Evolutionary conservation across 805 yeast genomes (phyloP).

Genomic region (Maudiozyma serrabonitensis): DNA sequence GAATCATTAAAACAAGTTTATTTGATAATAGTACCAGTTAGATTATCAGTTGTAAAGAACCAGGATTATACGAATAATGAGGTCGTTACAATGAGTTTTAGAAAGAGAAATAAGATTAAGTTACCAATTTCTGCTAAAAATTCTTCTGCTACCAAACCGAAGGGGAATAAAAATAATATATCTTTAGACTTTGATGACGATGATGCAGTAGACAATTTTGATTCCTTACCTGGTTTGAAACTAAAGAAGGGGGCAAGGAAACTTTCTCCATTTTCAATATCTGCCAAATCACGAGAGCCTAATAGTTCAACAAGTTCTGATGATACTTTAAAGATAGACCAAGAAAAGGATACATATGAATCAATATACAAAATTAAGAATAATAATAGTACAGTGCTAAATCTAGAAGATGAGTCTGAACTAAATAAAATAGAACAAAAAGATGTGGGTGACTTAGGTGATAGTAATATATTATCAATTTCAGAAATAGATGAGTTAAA

Average conservation of each 20-base stretch:
- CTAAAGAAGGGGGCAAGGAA: neutral
- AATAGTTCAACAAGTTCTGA: neutral
- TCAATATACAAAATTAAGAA: neutral
- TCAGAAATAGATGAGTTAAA: slow-evolving; percentile 1
- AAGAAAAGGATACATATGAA: neutral
- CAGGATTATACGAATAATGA: neutral
- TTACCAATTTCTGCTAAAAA: neutral
- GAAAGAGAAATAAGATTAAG: slow-evolving; percentile 5
- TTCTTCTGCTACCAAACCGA: too few relatives aligned
- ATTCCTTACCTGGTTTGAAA: neutral
- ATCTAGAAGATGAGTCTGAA: slow-evolving; percentile 2
- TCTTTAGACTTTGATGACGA: too few relatives aligned
- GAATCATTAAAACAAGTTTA: too few relatives aligned
- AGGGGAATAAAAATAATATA: neutral
- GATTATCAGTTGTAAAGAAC: too few relatives aligned
- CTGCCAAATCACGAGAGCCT: neutral
- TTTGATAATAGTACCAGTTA: neutral
- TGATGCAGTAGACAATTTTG: neutral
- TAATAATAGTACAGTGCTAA: neutral
- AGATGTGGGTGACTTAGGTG: slow-evolving; percentile 1
- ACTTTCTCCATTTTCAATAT: neutral
- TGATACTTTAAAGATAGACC: too few relatives aligned
- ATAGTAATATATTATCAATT: neutral
- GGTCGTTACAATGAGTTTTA: neutral
- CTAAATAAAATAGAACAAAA: neutral